Percentiles rank a stretch among this genome's conserved stretches.
phyloP scores from a whole-genome alignment of 306 rosid species.

The Cicer pinnatifidum region DNA sequence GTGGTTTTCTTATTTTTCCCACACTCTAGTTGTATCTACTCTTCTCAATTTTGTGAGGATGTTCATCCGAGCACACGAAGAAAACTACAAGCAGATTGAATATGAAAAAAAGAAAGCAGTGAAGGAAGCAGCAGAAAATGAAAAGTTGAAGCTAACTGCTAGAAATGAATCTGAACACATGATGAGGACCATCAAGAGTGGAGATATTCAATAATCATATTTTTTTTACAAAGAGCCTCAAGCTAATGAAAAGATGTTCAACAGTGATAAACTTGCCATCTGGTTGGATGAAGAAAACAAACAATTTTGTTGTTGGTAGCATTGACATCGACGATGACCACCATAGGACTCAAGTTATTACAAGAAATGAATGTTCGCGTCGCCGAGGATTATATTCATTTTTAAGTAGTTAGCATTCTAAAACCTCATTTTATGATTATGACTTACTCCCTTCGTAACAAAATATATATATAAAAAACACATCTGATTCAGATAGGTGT shows the following conservation, averaged over 20 bases:
- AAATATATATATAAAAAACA: too few species aligned
- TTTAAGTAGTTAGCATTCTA: slow-evolving; percentile 31
- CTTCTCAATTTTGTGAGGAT: slow-evolving; percentile 75
- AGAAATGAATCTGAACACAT: slow-evolving; percentile 58
- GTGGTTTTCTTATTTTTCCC: not conserved
- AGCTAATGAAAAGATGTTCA: slow-evolving; percentile 36
- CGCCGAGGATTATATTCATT: slow-evolving; percentile 35
- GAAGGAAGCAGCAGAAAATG: slow-evolving; percentile 73
- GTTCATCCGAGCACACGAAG: slow-evolving; percentile 69
- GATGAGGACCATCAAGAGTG: slow-evolving; percentile 57
- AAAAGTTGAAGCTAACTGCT: slow-evolving; percentile 53
- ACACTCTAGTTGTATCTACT: slow-evolving; percentile 67
- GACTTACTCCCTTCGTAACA: not conserved
- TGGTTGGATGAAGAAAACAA: slow-evolving; percentile 39
- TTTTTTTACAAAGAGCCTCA: slow-evolving; percentile 27
- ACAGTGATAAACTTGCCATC: slow-evolving; percentile 21
- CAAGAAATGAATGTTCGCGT: slow-evolving; percentile 35
- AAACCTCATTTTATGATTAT: not conserved
- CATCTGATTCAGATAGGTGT: too few species aligned
- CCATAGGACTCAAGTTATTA: slow-evolving; percentile 23
- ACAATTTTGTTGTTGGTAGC: slow-evolving; percentile 32
- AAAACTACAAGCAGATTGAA: slow-evolving; percentile 73
- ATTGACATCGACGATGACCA: slow-evolving; percentile 31
- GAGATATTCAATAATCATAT: slow-evolving; percentile 47
- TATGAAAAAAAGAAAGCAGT: slow-evolving; percentile 66